Percentiles rank a stretch among this genome's conserved stretches.
These are phyloP conservation scores for Nannizziopsis arthrosporioides DNA, from an alignment of 2,329 filamentous ascomycete species.

Conservation along the genomic window DNA sequence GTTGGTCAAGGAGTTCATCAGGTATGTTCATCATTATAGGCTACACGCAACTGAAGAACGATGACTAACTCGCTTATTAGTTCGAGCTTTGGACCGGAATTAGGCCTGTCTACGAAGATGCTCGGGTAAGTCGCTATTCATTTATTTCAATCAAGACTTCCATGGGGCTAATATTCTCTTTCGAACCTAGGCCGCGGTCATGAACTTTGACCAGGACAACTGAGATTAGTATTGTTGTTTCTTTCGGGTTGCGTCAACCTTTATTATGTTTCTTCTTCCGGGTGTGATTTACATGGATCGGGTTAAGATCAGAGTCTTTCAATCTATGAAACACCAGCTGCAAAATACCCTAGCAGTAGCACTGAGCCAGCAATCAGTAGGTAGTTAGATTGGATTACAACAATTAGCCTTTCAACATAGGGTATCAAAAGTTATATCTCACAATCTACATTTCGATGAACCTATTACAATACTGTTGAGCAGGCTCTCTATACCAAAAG, in stretches of 20 bases:
- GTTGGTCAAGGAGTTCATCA: conserved; percentile 77
- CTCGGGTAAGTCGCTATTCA: conserved; percentile 40
- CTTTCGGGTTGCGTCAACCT: not conserved
- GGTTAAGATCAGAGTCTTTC: too few species aligned
- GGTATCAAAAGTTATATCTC: too few species aligned
- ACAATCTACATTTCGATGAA: too few species aligned
- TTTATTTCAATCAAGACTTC: not conserved
- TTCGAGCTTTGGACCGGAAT: conserved; percentile 81
- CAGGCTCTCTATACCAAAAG: too few species aligned
- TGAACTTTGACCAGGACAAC: conserved; percentile 4
- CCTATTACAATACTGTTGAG: too few species aligned
- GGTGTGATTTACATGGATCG: too few species aligned
- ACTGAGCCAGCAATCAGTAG: too few species aligned
- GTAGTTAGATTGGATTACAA: too few species aligned
- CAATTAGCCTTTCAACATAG: too few species aligned
- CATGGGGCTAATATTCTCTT: not conserved
- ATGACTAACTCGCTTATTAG: conserved; percentile 30
- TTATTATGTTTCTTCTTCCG: not conserved
- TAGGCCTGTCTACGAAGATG: conserved; percentile 57
- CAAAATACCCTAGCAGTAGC: too few species aligned
- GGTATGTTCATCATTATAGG: conserved; percentile 40
- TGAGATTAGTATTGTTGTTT: not conserved
- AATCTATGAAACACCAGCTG: too few species aligned
- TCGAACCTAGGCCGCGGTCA: conserved; percentile 12
- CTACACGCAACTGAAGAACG: conserved; percentile 1